Percentiles rank a stretch among this genome's conserved stretches.
Conservation (phyloP, 2,329 filamentous ascomycete genomes). For the Fusarium pseudocircinatum region DNA sequence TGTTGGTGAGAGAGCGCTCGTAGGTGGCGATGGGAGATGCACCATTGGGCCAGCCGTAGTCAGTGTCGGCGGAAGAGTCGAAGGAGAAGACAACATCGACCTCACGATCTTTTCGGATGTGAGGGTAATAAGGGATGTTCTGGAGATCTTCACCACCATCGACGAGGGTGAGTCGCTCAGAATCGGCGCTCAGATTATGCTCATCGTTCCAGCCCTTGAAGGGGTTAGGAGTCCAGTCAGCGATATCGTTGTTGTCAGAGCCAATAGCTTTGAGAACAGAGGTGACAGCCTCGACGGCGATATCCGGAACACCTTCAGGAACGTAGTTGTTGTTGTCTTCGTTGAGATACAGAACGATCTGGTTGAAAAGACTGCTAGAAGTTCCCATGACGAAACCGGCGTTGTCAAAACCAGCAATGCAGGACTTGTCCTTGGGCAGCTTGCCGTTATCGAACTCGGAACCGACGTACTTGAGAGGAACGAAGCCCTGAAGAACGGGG, state of each 20-base stretch:
- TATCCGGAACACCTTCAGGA: constrained; percentile 59
- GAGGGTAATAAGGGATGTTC: constrained; percentile 81
- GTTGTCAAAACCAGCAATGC: constrained; percentile 77
- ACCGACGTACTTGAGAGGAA: constrained; percentile 67
- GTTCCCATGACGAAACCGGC: constrained; percentile 85
- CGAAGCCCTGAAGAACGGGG: constrained; percentile 67
- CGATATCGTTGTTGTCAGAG: constrained; percentile 75
- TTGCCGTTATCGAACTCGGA: constrained; percentile 65
- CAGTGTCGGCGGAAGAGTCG: constrained; percentile 71
- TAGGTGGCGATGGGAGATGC: constrained; percentile 67
- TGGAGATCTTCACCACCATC: constrained; percentile 84
- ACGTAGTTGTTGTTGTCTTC: constrained; percentile 55
- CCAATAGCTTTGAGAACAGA: constrained; percentile 66
- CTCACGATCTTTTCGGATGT: constrained; percentile 57
- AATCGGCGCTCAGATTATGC: constrained; percentile 55
- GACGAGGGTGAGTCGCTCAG: constrained; percentile 72
- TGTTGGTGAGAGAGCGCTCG: constrained; percentile 58
- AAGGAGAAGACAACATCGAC: constrained; percentile 72
- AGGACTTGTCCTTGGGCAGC: constrained; percentile 54
- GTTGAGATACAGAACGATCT: constrained; percentile 73
- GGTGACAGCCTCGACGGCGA: constrained; percentile 56
- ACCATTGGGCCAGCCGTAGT: constrained; percentile 68
- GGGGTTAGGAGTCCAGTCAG: constrained; percentile 73
- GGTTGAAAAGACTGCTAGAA: constrained; percentile 83
- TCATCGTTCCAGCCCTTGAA: constrained; percentile 60